Evolutionary conservation across 2,329 filamentous ascomycete genomes (phyloP).

Genomic region (Trichocomaceae sp.): DNA sequence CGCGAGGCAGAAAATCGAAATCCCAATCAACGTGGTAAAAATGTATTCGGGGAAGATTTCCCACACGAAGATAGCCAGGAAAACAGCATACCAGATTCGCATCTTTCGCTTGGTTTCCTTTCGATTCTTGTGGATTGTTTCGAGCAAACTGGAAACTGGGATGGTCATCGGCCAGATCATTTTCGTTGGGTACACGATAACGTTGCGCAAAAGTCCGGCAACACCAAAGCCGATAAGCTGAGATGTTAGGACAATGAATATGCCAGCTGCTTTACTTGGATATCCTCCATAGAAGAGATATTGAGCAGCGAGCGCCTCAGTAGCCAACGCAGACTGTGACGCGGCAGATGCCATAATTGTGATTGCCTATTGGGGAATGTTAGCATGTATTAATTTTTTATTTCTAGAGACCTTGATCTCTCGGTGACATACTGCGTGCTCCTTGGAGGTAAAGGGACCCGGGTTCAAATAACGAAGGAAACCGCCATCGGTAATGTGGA

Average conservation of each 20-base stretch:
- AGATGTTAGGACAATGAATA: conserved; percentile 44
- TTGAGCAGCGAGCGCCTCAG: conserved; percentile 42
- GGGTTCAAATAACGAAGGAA: conserved; percentile 33
- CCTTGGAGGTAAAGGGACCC: conserved; percentile 32
- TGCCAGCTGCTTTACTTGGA: conserved; percentile 34
- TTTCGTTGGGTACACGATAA: conserved; percentile 44
- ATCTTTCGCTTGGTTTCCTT: conserved; percentile 29
- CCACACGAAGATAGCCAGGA: conserved; percentile 39
- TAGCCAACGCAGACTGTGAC: conserved; percentile 26
- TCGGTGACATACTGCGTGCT: conserved; percentile 20
- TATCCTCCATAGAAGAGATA: conserved; percentile 42
- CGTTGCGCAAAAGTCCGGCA: conserved; percentile 42
- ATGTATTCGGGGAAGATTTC: conserved; percentile 45
- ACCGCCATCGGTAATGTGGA: conserved; percentile 3
- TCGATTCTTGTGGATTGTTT: conserved; percentile 36
- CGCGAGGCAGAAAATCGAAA: conserved; percentile 43
- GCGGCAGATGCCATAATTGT: conserved; percentile 42
- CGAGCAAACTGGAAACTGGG: conserved; percentile 32
- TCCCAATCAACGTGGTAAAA: conserved; percentile 37
- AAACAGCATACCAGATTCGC: conserved; percentile 25
- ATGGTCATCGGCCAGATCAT: conserved; percentile 43
- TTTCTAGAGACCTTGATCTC: not conserved
- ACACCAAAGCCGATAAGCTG: conserved; percentile 47
- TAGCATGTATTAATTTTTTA: not conserved
- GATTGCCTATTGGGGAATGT: conserved; percentile 11